Evolutionary conservation across 495 filamentous ascomycete species (phyloP).

Genomic region (Monascus purpureus): DNA sequence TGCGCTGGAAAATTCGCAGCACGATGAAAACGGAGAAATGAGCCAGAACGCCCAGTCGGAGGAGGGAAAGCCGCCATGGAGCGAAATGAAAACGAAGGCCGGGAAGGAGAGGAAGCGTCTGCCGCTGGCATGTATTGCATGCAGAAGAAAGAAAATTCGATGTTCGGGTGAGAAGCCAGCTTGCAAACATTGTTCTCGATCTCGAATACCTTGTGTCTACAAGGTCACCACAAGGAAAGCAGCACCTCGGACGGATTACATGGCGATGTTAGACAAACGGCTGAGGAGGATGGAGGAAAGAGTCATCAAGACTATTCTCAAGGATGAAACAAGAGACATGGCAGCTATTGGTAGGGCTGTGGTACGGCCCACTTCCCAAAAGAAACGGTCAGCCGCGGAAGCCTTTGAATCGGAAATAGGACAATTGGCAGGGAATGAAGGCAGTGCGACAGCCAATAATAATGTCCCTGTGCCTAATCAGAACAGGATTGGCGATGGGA

Average conservation of each 20-base stretch:
- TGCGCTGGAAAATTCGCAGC: too few relatives aligned
- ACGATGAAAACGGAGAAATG: too few relatives aligned
- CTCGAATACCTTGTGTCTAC: slow-evolving; percentile 95
- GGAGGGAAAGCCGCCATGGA: slow-evolving; percentile 58
- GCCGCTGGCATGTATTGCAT: slow-evolving; percentile 91
- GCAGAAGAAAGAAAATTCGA: slow-evolving; percentile 91
- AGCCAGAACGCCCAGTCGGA: slow-evolving; percentile 31
- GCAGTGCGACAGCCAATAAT: slow-evolving; percentile 33
- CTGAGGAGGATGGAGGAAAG: slow-evolving; percentile 93
- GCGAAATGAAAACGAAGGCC: slow-evolving; percentile 92
- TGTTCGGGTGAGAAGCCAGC: slow-evolving; percentile 96
- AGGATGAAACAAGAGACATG: slow-evolving; percentile 52
- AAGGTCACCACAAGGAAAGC: slow-evolving; percentile 92
- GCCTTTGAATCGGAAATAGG: slow-evolving; percentile 77
- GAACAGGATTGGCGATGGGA: slow-evolving; percentile 56
- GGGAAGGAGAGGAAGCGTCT: slow-evolving; percentile 92
- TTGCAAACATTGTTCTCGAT: slow-evolving; percentile 90
- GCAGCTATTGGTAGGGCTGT: slow-evolving; percentile 53
- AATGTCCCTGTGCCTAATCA: slow-evolving; percentile 43
- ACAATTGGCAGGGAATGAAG: slow-evolving; percentile 56
- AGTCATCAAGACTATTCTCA: slow-evolving; percentile 90
- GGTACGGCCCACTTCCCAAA: slow-evolving; percentile 66
- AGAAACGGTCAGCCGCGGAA: slow-evolving; percentile 78
- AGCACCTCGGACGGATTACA: slow-evolving; percentile 93
- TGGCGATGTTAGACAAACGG: slow-evolving; percentile 96